Base-by-base conservation (phyloP, 1,139 yeast species). In the Yamadazyma oceani region DNA sequence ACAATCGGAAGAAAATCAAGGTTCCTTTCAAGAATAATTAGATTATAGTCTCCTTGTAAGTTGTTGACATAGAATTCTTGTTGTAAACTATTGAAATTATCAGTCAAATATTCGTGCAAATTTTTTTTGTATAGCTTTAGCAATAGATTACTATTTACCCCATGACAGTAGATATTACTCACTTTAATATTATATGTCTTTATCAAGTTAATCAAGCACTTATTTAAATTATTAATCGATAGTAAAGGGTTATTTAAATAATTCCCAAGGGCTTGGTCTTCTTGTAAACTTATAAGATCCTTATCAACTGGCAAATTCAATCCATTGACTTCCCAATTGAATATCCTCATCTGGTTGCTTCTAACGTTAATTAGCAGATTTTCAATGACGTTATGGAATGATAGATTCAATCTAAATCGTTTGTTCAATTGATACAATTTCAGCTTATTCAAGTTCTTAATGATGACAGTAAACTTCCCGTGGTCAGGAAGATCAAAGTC, bases 1-100 rank as follows among this genome's bases (percentile, higher is more conserved):
- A 87, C 54, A 2, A 89, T 82, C 0, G 96, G 79, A 5, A 84
- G 56, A 34, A 78, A 72, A 60, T 92, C 98, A 24, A 82, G 57
- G 40, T 80, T 78, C 37, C 98, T 68, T 54, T 92, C 98, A 16
- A 92, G 53, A 1, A 90, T 82, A 12, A 92, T 73, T 34, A 90
- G 62, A 56, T 84, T 87, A 27, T 78, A 55, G 36, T 75, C 75
- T 6, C 77, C 73, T 22, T 58, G 57, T 9, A 73, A 53, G 36
- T 58, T 60, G 9, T 57, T 48, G 15, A 51, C 40, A 42, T 66
- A 69, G 36, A 68, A 70, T 36, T 69, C 72, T 35, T 55, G 60
- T 45, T 71, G 75, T 22, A 59, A 49, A 4, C 54, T 49, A 9
- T 69, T 62, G 40, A 64, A 53, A 25, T 57, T 55, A 17, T 53